Evolutionary conservation across 2,329 filamentous ascomycete genomes (phyloP).

Genomic region (Fusarium lyarnte): DNA sequence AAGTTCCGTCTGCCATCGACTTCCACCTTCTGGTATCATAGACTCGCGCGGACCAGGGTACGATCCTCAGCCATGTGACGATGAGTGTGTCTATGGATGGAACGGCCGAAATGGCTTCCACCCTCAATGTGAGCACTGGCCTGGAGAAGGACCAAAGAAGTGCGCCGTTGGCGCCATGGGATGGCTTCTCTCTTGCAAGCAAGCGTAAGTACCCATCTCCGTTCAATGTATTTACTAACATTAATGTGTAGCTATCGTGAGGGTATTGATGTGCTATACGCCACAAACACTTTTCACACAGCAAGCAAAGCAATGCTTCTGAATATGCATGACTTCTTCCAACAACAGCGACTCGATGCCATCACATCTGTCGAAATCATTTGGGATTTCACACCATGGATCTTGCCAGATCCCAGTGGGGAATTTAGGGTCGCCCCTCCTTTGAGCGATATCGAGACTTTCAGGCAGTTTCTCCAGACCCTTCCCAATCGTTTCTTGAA

Average conservation of each 20-base stretch:
- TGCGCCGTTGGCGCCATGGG: conserved; percentile 44
- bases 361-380: conserved; percentile 41
- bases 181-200: conserved; percentile 45
- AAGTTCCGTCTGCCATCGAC: conserved; percentile 42
- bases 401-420: not conserved
- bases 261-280: conserved; percentile 45
- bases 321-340: conserved; percentile 25
- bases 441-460: conserved; percentile 2
- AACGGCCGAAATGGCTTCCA: not conserved
- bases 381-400: conserved; percentile 36
- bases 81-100: conserved; percentile 20
- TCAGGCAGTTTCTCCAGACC: conserved; percentile 24
- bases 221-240: not conserved
- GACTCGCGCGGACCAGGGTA: not conserved
- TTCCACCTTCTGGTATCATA: not conserved
- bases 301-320: conserved; percentile 33
- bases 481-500: conserved; percentile 26
- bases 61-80: conserved; percentile 5
- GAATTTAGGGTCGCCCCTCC: not conserved
- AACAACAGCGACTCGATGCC: conserved; percentile 32
- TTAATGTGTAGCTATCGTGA: conserved; percentile 40
- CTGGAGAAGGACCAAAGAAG: conserved; percentile 23
- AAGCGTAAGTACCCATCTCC: conserved; percentile 32
- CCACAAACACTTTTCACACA: conserved; percentile 42
- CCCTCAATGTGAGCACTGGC: conserved; percentile 35